A percentile compares a stretch with the other conserved stretches of the same genome.
These are phyloP conservation scores for Calonectria pauciramosa DNA, from an alignment of 2,329 filamentous ascomycete species.

Conservation along the genomic window DNA sequence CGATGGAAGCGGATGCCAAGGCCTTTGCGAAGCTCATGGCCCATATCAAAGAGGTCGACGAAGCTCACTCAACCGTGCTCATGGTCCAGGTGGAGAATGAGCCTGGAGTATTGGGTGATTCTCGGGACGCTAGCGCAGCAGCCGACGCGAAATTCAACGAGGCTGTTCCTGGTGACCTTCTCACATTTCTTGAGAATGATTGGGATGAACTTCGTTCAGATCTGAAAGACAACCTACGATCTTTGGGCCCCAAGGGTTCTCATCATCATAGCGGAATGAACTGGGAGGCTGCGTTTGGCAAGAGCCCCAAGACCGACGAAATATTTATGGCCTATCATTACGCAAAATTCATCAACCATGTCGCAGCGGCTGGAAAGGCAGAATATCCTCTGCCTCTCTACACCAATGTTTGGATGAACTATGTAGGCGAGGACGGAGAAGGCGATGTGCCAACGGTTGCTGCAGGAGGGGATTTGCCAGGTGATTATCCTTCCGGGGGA, in stretches of 20 bases:
- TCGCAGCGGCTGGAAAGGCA: slow-evolving; percentile 44
- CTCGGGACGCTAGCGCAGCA: slow-evolving; percentile 55
- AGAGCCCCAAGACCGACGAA: slow-evolving; percentile 40
- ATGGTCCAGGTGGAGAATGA: slow-evolving; percentile 70
- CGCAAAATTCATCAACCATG: slow-evolving; percentile 41
- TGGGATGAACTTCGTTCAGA: slow-evolving; percentile 27
- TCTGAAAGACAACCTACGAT: background rate
- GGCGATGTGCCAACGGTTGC: slow-evolving; percentile 40
- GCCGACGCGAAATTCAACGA: slow-evolving; percentile 48
- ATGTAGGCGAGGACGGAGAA: slow-evolving; percentile 33
- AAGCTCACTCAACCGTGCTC: slow-evolving; percentile 56
- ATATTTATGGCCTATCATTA: slow-evolving; percentile 49
- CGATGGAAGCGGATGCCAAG: slow-evolving; percentile 25
- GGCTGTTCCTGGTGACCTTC: slow-evolving; percentile 24
- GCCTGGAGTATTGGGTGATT: slow-evolving; percentile 62
- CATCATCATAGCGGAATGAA: background rate
- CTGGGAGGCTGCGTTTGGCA: slow-evolving; percentile 49
- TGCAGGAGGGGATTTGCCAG: slow-evolving; percentile 42
- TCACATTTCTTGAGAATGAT: slow-evolving; percentile 10
- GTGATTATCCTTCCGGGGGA: slow-evolving; percentile 49
- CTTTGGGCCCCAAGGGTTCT: background rate
- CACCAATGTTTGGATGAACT: slow-evolving; percentile 47
- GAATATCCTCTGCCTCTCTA: slow-evolving; percentile 43
- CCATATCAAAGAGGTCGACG: slow-evolving; percentile 55
- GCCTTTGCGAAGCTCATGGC: slow-evolving; percentile 49